phyloP scores from a whole-genome alignment of 2,329 filamentous ascomycete genomes.

The Rhynchosporium graminicola region DNA sequence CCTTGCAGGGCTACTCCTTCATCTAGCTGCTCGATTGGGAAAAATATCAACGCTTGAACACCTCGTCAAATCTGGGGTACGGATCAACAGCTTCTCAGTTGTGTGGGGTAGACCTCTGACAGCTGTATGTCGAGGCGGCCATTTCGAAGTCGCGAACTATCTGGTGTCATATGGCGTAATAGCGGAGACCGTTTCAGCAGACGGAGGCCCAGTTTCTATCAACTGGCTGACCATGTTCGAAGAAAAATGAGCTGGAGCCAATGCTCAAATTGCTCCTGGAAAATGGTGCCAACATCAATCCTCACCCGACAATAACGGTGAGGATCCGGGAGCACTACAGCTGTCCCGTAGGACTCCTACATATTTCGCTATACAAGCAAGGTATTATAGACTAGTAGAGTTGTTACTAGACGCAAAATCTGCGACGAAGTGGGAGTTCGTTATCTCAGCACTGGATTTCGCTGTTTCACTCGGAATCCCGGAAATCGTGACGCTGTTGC shows the following conservation, averaged over 20 bases:
- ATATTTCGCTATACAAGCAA: not conserved
- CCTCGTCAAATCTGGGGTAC: not conserved
- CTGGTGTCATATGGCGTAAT: not conserved
- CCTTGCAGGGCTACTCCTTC: not conserved
- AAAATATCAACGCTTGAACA: not conserved
- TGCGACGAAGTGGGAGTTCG: not conserved
- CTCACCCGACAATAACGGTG: not conserved
- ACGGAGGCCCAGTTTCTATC: not conserved
- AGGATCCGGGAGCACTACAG: not conserved
- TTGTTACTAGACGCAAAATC: not conserved
- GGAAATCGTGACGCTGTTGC: not conserved
- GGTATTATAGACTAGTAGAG: not conserved
- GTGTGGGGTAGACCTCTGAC: not conserved
- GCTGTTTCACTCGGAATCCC: not conserved
- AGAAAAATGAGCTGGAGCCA: not conserved
- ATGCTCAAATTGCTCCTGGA: not conserved
- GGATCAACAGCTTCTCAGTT: not conserved
- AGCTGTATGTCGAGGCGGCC: constrained; percentile 4
- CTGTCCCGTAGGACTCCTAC: not conserved
- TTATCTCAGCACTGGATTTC: constrained; percentile 1
- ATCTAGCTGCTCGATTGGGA: not conserved
- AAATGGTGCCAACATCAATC: not conserved
- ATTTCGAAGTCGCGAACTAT: not conserved
- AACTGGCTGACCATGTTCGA: not conserved
- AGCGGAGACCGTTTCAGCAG: not conserved